Conservation (phyloP, 2,329 filamentous ascomycete species). For the Penicillium verrucosum region DNA sequence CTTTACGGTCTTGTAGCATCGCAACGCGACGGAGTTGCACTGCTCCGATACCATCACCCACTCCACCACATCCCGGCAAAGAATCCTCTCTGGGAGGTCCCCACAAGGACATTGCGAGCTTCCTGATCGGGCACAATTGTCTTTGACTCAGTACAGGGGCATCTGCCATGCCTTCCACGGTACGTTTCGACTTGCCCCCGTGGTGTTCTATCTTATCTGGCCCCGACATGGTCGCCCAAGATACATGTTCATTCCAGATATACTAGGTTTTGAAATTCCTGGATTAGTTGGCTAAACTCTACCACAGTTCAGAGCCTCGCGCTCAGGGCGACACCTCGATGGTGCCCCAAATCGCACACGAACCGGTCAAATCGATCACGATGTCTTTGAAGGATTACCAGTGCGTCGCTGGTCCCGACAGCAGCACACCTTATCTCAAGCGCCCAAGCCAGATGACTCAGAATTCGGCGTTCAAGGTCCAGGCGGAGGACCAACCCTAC, state of each 20-base stretch:
- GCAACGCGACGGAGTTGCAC: slow-evolving; percentile 12
- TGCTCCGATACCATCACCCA: slow-evolving; percentile 1
- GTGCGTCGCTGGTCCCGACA: slow-evolving; percentile 86
- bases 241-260: background rate
- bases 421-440: slow-evolving; percentile 65
- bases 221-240: background rate
- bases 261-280: background rate
- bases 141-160: background rate
- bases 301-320: slow-evolving; percentile 53
- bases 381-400: slow-evolving; percentile 71
- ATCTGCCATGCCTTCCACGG: slow-evolving; percentile 34
- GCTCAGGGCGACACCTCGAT: slow-evolving; percentile 57
- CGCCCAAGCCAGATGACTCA: slow-evolving; percentile 59
- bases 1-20: slow-evolving; percentile 2
- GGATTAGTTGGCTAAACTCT: slow-evolving; percentile 12
- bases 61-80: background rate
- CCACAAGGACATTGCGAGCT: background rate
- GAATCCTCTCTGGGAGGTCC: background rate
- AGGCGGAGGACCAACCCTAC: slow-evolving; percentile 43
- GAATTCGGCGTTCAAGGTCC: slow-evolving; percentile 29
- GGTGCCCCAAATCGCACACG: slow-evolving; percentile 40
- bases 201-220: slow-evolving; percentile 1
- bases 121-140: background rate
- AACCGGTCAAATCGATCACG: slow-evolving; percentile 58
- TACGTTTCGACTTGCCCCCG: slow-evolving; percentile 24